Percentiles rank a stretch among this genome's conserved stretches.
phyloP scores from a whole-genome alignment of 108 stramenopile species.

The Cyclotella atomus region DNA sequence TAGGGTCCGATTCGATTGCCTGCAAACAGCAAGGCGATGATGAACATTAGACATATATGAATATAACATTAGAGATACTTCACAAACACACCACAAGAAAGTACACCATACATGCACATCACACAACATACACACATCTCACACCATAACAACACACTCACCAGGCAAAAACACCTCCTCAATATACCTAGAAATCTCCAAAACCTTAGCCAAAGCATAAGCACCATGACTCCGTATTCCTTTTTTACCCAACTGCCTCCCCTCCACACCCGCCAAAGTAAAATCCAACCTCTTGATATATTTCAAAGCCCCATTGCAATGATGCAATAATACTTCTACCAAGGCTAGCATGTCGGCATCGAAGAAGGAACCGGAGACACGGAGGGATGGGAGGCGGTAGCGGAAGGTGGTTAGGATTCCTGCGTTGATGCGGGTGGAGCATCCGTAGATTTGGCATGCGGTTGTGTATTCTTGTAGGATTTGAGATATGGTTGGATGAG shows the following conservation, averaged over 20 bases:
- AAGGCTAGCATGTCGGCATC: slow-evolving; percentile 87
- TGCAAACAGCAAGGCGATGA: too few species aligned
- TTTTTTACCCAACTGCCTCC: slow-evolving; percentile 33
- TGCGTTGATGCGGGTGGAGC: slow-evolving; percentile 57
- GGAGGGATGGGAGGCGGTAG: slow-evolving; percentile 67
- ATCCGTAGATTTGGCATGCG: slow-evolving; percentile 70
- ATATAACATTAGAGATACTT: not conserved
- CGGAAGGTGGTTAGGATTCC: slow-evolving; percentile 76
- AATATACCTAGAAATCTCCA: slow-evolving; percentile 62
- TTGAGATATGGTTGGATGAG: slow-evolving; percentile 35
- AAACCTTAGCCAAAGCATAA: slow-evolving; percentile 70
- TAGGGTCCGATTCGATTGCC: slow-evolving; percentile 69
- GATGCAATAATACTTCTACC: slow-evolving; percentile 63
- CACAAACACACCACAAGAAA: not conserved
- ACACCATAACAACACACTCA: too few species aligned
- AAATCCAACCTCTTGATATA: slow-evolving; percentile 78
- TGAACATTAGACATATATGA: too few species aligned
- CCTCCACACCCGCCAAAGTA: slow-evolving; percentile 58
- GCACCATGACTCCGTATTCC: slow-evolving; percentile 84
- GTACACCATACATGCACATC: too few species aligned
- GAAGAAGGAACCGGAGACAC: slow-evolving; percentile 74
- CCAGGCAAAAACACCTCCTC: slow-evolving; percentile 70
- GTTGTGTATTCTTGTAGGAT: slow-evolving; percentile 71
- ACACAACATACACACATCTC: too few species aligned
- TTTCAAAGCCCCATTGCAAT: slow-evolving; percentile 62